Conservation (phyloP, 164 flowering plant genomes). For the Brasenia schreberi region DNA sequence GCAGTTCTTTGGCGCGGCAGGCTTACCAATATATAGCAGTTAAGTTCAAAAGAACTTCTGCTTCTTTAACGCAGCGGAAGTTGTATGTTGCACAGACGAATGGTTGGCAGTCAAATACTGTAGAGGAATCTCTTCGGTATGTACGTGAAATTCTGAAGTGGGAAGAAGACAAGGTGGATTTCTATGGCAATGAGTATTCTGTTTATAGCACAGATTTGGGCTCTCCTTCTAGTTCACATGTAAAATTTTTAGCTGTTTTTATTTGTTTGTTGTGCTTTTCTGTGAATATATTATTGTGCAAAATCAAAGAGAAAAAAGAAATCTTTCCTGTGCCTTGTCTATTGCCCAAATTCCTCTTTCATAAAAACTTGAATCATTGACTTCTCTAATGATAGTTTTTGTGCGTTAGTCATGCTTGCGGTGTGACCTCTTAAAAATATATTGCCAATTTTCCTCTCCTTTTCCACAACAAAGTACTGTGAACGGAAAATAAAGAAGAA, state of each 20-base stretch:
- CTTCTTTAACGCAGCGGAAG: constrained; percentile 60
- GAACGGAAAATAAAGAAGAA: too few species aligned
- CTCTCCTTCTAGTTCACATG: constrained; percentile 22
- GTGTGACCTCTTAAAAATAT: too few species aligned
- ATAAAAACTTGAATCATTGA: too few species aligned
- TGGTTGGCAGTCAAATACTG: constrained; percentile 56
- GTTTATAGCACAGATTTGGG: constrained; percentile 66
- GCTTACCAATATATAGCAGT: constrained; percentile 76
- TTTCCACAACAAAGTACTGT: too few species aligned
- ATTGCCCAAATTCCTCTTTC: too few species aligned
- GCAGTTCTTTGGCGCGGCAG: constrained; percentile 43
- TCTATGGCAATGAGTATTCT: constrained; percentile 46
- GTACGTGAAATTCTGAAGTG: constrained; percentile 82
- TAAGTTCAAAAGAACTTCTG: constrained; percentile 72
- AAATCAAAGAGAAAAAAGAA: too few species aligned
- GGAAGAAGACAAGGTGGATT: constrained; percentile 66
- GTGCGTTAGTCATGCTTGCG: too few species aligned
- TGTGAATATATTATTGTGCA: background rate
- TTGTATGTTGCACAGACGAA: constrained; percentile 54
- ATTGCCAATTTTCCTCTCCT: too few species aligned
- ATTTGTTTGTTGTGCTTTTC: background rate
- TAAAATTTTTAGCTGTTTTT: background rate
- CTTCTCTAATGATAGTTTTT: too few species aligned
- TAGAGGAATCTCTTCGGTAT: constrained; percentile 61
- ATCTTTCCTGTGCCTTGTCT: too few species aligned